Evolutionary conservation across 768 basidiomycete genomes (phyloP).

Genomic region (Podaxis sp.): DNA sequence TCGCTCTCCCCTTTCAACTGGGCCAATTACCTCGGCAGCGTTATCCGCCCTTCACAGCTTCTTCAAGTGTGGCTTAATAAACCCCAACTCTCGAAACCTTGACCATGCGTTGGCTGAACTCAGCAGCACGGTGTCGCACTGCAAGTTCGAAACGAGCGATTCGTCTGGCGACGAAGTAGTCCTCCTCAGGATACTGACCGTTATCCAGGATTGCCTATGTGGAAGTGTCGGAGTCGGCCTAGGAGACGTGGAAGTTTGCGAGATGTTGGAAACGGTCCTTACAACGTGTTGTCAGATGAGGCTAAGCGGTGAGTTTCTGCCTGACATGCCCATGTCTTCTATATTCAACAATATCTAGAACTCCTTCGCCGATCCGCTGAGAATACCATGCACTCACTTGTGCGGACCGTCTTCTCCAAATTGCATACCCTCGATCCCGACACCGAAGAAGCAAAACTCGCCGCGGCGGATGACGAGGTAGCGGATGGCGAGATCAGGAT

Average conservation of each 20-base stretch:
- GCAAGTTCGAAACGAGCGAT: constrained; percentile 97
- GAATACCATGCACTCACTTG: constrained; percentile 82
- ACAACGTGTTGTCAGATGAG: constrained; percentile 97
- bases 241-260: constrained; percentile 93
- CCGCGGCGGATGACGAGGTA: constrained; percentile 43
- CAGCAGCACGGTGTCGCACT: constrained; percentile 87
- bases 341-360: constrained; percentile 44
- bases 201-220: constrained; percentile 82
- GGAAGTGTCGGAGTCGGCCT: constrained; percentile 63
- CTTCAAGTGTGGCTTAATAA: constrained; percentile 75
- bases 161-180: constrained; percentile 98
- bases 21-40: constrained; percentile 94
- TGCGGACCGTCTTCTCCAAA: constrained; percentile 75
- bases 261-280: constrained; percentile 96
- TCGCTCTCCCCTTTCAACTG: constrained; percentile 90
- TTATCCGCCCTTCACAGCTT: constrained; percentile 85
- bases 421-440: constrained; percentile 63
- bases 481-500: constrained; percentile 57
- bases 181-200: constrained; percentile 82
- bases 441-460: constrained; percentile 64
- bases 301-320: constrained; percentile 69
- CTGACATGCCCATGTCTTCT: neutral
- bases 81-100: constrained; percentile 48
- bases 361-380: constrained; percentile 85
- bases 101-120: constrained; percentile 73